Evolutionary conservation across 1,284 basidiomycete genomes (phyloP).

Genomic region (Rhizoctonia solani): DNA sequence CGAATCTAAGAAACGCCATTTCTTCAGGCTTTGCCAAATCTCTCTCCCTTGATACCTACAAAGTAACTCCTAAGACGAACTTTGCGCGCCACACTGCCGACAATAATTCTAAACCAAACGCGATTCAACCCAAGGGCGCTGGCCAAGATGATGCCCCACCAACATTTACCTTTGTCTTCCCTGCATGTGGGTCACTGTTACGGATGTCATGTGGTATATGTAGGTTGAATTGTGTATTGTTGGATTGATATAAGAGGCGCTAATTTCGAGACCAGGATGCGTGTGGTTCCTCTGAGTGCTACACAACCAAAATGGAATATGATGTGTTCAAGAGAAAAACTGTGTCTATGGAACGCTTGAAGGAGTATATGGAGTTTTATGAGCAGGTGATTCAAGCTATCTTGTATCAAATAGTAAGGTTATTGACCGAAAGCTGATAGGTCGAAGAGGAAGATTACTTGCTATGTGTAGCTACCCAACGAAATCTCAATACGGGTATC

Average conservation of each 20-base stretch:
- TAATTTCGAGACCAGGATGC: slow-evolving; percentile 30
- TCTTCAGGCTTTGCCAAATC: slow-evolving; percentile 40
- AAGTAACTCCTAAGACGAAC: slow-evolving; percentile 41
- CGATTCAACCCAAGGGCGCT: slow-evolving; percentile 33
- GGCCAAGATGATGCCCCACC: slow-evolving; percentile 34
- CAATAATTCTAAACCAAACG: slow-evolving; percentile 27
- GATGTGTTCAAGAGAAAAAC: slow-evolving; percentile 42
- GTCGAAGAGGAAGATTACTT: slow-evolving; percentile 43
- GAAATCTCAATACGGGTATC: slow-evolving; percentile 42
- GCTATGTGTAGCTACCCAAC: slow-evolving; percentile 41
- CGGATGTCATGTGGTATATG: slow-evolving; percentile 42
- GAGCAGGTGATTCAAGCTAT: not conserved
- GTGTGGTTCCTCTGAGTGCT: slow-evolving; percentile 40
- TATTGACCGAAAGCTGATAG: slow-evolving; percentile 40
- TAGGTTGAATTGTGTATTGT: not conserved
- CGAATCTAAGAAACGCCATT: not conserved
- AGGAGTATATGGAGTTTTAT: slow-evolving; percentile 41
- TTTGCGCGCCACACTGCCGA: slow-evolving; percentile 40
- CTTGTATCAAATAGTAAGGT: slow-evolving; percentile 16
- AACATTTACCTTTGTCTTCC: slow-evolving; percentile 41
- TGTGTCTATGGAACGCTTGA: slow-evolving; percentile 39
- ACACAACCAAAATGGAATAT: slow-evolving; percentile 43
- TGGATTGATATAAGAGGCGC: not conserved
- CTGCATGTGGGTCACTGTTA: slow-evolving; percentile 39
- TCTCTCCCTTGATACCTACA: slow-evolving; percentile 42